Conservation (phyloP, 2,329 filamentous ascomycete genomes). For the Talaromyces sp. region DNA sequence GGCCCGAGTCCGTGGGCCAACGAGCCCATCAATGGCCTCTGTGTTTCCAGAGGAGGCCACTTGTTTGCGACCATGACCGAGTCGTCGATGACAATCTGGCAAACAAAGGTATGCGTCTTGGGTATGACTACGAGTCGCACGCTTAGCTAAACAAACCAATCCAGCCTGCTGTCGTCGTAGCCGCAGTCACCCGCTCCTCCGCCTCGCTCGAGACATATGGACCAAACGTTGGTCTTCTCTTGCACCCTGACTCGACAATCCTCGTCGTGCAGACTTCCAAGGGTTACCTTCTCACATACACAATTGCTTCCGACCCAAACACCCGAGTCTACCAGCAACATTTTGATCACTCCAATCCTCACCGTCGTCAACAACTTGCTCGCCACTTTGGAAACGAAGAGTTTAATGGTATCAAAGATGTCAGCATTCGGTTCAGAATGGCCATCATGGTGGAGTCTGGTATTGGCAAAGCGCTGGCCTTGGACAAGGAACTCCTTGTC, state of each 20-base stretch:
- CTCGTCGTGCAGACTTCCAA: slow-evolving; percentile 80
- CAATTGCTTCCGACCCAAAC: slow-evolving; percentile 75
- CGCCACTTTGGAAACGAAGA: slow-evolving; percentile 68
- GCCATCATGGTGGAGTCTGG: slow-evolving; percentile 97
- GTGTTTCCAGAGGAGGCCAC: slow-evolving; percentile 72
- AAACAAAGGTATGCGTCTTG: slow-evolving; percentile 66
- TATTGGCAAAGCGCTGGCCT: slow-evolving; percentile 76
- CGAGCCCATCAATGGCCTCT: slow-evolving; percentile 67
- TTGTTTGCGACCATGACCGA: slow-evolving; percentile 82
- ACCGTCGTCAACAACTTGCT: slow-evolving; percentile 40
- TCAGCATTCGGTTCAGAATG: slow-evolving; percentile 90
- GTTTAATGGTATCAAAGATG: slow-evolving; percentile 72
- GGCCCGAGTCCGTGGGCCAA: slow-evolving; percentile 39
- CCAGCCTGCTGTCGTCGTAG: slow-evolving; percentile 82
- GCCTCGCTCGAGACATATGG: slow-evolving; percentile 79
- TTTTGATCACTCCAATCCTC: slow-evolving; percentile 50
- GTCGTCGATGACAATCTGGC: slow-evolving; percentile 88
- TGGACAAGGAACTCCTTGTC: slow-evolving; percentile 89
- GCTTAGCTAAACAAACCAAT: slow-evolving; percentile 13
- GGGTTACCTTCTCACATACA: slow-evolving; percentile 92
- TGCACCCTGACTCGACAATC: slow-evolving; percentile 87
- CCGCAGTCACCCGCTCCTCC: slow-evolving; percentile 74
- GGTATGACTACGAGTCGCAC: slow-evolving; percentile 18
- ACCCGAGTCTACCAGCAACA: slow-evolving; percentile 79
- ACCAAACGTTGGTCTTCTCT: slow-evolving; percentile 72